Evolutionary conservation across 2,329 filamentous ascomycete genomes (phyloP).

Genomic region (Neofusicoccum laricinum): DNA sequence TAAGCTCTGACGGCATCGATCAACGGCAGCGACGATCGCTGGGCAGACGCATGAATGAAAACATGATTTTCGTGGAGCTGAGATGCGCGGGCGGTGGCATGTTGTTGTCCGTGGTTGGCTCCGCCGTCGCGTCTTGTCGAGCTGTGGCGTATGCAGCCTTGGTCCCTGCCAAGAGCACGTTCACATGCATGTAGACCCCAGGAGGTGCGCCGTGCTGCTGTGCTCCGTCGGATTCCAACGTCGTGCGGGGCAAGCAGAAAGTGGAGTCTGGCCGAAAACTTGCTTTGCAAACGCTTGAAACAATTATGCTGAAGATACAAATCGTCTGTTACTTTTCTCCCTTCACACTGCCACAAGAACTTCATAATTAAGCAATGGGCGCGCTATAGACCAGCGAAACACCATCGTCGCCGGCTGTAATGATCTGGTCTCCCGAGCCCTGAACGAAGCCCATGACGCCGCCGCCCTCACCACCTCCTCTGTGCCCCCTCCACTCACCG

Average conservation of each 20-base stretch:
- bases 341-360: background rate
- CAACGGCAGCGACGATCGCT: background rate
- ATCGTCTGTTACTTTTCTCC: background rate
- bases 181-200: background rate
- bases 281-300: too few relatives aligned
- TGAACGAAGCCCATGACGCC: conserved; percentile 87
- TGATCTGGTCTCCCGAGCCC: conserved; percentile 49
- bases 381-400: conserved; percentile 64
- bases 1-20: background rate
- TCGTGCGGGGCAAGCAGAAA: too few relatives aligned
- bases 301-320: too few relatives aligned
- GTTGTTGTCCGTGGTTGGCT: background rate
- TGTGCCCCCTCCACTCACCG: conserved; percentile 87
- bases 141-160: background rate
- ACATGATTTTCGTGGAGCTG: background rate
- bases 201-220: background rate
- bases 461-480: conserved; percentile 79
- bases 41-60: background rate
- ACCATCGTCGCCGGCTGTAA: conserved; percentile 89
- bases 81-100: background rate
- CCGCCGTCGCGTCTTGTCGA: background rate
- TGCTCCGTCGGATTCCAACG: background rate
- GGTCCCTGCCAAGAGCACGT: conserved; percentile 2
- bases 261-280: too few relatives aligned
- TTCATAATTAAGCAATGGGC: conserved; percentile 9